phyloP scores from a whole-genome alignment of 257 asterid species.

The Capsicum baccatum region DNA sequence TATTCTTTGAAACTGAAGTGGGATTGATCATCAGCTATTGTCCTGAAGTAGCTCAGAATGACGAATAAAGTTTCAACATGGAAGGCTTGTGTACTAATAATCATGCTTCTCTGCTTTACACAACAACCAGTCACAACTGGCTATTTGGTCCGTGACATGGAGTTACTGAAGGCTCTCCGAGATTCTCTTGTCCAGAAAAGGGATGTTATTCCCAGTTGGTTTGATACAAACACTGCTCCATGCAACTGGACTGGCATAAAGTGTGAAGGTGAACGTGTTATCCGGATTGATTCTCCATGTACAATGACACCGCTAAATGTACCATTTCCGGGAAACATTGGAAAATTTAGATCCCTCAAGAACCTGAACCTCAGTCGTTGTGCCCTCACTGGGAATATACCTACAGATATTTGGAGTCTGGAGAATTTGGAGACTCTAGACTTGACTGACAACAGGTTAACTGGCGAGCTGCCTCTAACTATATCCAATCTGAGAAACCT shows the following conservation, averaged over 20 bases:
- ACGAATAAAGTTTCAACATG: not conserved
- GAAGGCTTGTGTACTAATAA: constrained; percentile 36
- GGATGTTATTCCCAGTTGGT: constrained; percentile 54
- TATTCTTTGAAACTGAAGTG: not conserved
- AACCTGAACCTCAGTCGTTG: constrained; percentile 69
- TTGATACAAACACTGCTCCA: constrained; percentile 44
- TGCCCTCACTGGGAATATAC: constrained; percentile 53
- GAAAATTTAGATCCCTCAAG: constrained; percentile 53
- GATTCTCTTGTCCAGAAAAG: constrained; percentile 42
- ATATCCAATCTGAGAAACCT: constrained; percentile 48
- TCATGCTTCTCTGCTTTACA: constrained; percentile 37
- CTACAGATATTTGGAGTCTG: constrained; percentile 56
- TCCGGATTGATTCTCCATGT: constrained; percentile 47
- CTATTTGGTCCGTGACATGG: constrained; percentile 38
- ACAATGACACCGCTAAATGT: constrained; percentile 42
- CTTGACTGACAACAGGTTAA: constrained; percentile 58
- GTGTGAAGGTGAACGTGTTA: constrained; percentile 55
- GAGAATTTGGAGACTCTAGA: constrained; percentile 58
- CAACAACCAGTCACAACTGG: constrained; percentile 34
- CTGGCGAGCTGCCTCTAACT: constrained; percentile 51
- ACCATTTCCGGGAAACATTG: constrained; percentile 57
- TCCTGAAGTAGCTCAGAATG: constrained; percentile 35
- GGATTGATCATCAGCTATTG: not conserved
- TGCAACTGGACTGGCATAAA: constrained; percentile 74
- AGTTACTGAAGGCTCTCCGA: constrained; percentile 46